Percentiles rank a stretch among this genome's conserved stretches.
Evolutionary conservation across 140 eudicot species (phyloP).

Genomic region (Flaveria floridana): DNA sequence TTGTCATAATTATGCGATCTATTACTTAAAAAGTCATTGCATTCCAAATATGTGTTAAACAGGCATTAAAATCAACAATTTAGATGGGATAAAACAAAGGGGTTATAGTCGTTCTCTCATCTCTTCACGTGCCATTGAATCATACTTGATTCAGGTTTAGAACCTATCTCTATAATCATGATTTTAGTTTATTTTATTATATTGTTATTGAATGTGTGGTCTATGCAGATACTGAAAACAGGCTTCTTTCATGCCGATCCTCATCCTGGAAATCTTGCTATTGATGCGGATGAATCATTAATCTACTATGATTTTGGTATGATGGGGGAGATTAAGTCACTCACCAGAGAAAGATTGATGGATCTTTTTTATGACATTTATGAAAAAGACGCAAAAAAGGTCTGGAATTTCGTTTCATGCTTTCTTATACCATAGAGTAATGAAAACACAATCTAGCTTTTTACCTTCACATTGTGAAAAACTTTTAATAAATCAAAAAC

Average conservation of each 20-base stretch:
- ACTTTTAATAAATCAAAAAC: not conserved
- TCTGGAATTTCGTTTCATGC: slow-evolving; percentile 16
- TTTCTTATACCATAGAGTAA: not conserved
- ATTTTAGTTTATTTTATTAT: slow-evolving; percentile 8
- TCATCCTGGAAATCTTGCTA: slow-evolving; percentile 99
- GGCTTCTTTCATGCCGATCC: slow-evolving; percentile 99
- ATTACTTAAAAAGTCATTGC: slow-evolving; percentile 14
- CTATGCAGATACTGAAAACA: slow-evolving; percentile 75
- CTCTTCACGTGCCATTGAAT: slow-evolving; percentile 76
- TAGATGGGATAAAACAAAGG: slow-evolving; percentile 62
- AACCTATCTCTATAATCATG: slow-evolving; percentile 1
- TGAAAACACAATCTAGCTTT: not conserved
- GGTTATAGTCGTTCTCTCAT: slow-evolving; percentile 74
- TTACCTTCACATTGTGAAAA: not conserved
- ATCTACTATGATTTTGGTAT: slow-evolving; percentile 96
- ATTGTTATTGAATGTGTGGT: slow-evolving; percentile 18
- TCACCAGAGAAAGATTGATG: slow-evolving; percentile 71
- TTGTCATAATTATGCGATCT: not conserved
- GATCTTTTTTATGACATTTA: slow-evolving; percentile 78
- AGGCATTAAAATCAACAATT: slow-evolving; percentile 79
- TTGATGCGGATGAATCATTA: slow-evolving; percentile 84
- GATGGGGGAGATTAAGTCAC: slow-evolving; percentile 97
- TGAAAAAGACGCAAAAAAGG: slow-evolving; percentile 97
- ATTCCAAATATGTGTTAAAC: slow-evolving; percentile 25
- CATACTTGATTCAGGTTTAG: slow-evolving; percentile 87